These are phyloP conservation scores for Dioszegia crocea DNA, from an alignment of 768 basidiomycete species.

Conservation along the genomic window DNA sequence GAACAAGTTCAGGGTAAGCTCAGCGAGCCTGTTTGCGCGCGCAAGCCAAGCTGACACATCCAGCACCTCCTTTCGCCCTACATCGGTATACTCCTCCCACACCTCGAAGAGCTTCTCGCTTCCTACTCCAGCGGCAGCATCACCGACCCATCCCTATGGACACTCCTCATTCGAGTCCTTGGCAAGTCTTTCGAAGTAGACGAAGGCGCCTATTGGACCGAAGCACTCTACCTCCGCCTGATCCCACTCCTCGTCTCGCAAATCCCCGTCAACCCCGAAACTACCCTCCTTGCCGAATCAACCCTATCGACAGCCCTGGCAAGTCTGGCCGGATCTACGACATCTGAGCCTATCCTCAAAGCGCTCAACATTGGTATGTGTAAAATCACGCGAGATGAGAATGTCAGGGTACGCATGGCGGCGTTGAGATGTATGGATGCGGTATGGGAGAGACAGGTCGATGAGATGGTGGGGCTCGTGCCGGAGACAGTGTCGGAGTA, in stretches of 20 bases:
- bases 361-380: constrained; percentile 74
- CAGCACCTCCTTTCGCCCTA: constrained; percentile 77
- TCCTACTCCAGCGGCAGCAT: constrained; percentile 51
- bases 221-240: constrained; percentile 68
- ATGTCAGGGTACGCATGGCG: constrained; percentile 62
- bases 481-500: constrained; percentile 57
- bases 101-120: constrained; percentile 63
- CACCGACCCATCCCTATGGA: constrained; percentile 60
- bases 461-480: constrained; percentile 80
- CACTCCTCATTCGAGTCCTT: constrained; percentile 59
- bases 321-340: constrained; percentile 59
- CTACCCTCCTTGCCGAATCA: constrained; percentile 40
- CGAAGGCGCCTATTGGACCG: constrained; percentile 87
- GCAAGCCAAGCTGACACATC: constrained; percentile 50
- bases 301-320: constrained; percentile 50
- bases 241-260: constrained; percentile 59
- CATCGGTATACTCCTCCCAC: constrained; percentile 68
- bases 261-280: constrained; percentile 55
- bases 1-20: constrained; percentile 77
- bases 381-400: constrained; percentile 85
- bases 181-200: constrained; percentile 70
- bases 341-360: constrained; percentile 67
- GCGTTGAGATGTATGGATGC: constrained; percentile 65
- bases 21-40: neutral
- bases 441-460: constrained; percentile 74